Base-by-base conservation (phyloP, 495 filamentous ascomycete genomes). In the Pseudevernia furfuracea region DNA sequence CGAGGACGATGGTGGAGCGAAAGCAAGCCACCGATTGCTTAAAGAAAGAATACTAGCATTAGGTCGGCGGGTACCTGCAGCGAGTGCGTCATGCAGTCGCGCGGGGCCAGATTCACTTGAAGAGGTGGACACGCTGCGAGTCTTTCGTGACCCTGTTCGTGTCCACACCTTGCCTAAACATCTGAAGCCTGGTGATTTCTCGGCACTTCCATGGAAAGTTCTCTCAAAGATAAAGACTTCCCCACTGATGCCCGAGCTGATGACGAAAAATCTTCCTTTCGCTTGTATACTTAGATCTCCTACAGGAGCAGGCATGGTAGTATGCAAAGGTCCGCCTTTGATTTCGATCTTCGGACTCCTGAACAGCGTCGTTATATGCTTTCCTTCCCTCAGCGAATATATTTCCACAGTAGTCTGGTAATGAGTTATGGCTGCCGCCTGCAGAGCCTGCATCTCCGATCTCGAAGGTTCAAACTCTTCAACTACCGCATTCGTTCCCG, bases 351-450 rank as follows among this genome's bases (percentile, higher is more conserved):
- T 67, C 14, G 69, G 80, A 66, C 78, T 83, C 58, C 85, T 77
- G 64, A 92, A 84, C 15, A 96, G 78, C 0, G 87, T 88, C 32
- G 84, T 78, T 62, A 95, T 74, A 57, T 86, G 85, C 59, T 80
- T 77, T 58, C 86, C 83, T 10, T 84, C 88, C 62, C 80, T 81
- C 32, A 96, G 73, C 11, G 91, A 95, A 71, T 91, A 93, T 1
- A 96, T 79, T 63, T 96, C 90, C 6, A 93, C 90, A 0, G 87
- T 86, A 2, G 92, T 96, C 72, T 94, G 90, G 69, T 92, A 95
- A 37, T 77, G 79, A 12, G 79, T 77, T 39, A 81, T 70, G 21
- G 59, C 70, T 11, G 59, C 61, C 34, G 43, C 41, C 30, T 71
- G 48, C 36, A 71, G 55, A 62, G 68, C 70, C 25, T 64, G 65